phyloP scores from a whole-genome alignment of 2,329 filamentous ascomycete species.

The Zasmidium cellare region DNA sequence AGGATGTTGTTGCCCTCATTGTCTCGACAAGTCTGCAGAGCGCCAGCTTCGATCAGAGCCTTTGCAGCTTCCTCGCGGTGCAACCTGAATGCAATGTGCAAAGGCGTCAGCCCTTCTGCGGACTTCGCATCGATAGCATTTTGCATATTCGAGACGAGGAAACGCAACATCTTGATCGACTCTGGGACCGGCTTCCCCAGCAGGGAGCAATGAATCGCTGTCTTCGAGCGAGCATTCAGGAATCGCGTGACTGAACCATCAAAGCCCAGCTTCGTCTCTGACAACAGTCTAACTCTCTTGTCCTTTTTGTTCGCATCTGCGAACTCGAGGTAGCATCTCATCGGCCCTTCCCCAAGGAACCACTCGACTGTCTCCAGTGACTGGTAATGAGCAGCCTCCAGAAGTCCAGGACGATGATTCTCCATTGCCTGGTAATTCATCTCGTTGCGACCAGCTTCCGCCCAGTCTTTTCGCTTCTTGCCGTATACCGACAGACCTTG shows the following conservation, averaged over 20 bases:
- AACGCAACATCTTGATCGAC: slow-evolving; percentile 61
- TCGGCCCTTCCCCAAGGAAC: slow-evolving; percentile 71
- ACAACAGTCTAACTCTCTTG: slow-evolving; percentile 61
- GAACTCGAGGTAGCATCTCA: slow-evolving; percentile 69
- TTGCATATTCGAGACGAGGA: slow-evolving; percentile 64
- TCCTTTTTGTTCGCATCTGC: slow-evolving; percentile 63
- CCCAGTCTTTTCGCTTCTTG: slow-evolving; percentile 74
- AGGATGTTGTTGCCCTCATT: slow-evolving; percentile 65
- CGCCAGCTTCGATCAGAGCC: slow-evolving; percentile 65
- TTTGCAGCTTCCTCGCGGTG: slow-evolving; percentile 57
- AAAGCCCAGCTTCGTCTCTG: slow-evolving; percentile 61
- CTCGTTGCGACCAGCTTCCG: slow-evolving; percentile 57
- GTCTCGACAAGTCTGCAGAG: slow-evolving; percentile 64
- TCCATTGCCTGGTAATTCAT: slow-evolving; percentile 16
- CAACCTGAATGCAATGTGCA: slow-evolving; percentile 65
- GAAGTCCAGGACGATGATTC: slow-evolving; percentile 57
- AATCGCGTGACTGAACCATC: slow-evolving; percentile 63
- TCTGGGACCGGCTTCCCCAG: slow-evolving; percentile 37
- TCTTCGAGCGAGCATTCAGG: slow-evolving; percentile 61
- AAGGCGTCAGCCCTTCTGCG: slow-evolving; percentile 60
- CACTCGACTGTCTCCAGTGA: slow-evolving; percentile 72
- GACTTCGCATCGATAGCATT: slow-evolving; percentile 63
- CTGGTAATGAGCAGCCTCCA: slow-evolving; percentile 58
- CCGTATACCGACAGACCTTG: slow-evolving; percentile 76
- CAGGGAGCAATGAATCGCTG: slow-evolving; percentile 64